Evolutionary conservation across 257 asterid species (phyloP).

Genomic region (Capsicum baccatum): DNA sequence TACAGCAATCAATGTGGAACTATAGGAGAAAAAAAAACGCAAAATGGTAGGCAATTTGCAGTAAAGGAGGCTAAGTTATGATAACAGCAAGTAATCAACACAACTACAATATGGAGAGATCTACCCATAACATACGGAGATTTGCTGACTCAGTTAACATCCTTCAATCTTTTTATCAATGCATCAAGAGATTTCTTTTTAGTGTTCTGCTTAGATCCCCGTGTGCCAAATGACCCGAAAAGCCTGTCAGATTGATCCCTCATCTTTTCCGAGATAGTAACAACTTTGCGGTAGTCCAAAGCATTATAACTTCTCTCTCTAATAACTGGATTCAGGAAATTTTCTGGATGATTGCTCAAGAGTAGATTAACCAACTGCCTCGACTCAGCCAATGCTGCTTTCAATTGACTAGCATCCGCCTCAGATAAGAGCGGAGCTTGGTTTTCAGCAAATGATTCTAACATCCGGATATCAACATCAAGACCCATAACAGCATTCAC

Average conservation of each 20-base stretch:
- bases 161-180: conserved; percentile 88
- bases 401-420: conserved; percentile 66
- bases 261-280: conserved; percentile 80
- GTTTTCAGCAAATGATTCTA: conserved; percentile 95
- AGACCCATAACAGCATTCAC: conserved; percentile 78
- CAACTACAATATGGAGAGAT: conserved; percentile 34
- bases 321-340: conserved; percentile 86
- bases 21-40: background rate
- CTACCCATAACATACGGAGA: conserved; percentile 39
- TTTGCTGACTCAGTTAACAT: conserved; percentile 58
- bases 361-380: conserved; percentile 92
- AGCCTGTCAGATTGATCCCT: conserved; percentile 88
- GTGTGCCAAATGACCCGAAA: conserved; percentile 84
- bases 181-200: conserved; percentile 95
- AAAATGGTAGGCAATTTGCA: conserved; percentile 19
- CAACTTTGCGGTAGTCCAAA: conserved; percentile 82
- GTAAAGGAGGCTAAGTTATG: background rate
- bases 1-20: conserved; percentile 31
- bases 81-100: conserved; percentile 43
- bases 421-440: conserved; percentile 75
- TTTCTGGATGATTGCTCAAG: conserved; percentile 90
- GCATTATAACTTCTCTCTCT: conserved; percentile 88
- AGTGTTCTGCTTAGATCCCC: conserved; percentile 87
- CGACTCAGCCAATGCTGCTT: conserved; percentile 75
- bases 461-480: conserved; percentile 70